Percentiles rank a stretch among this genome's conserved stretches.
Conservation (phyloP, 345 rosid genomes). For the Eucalyptus marginata region DNA sequence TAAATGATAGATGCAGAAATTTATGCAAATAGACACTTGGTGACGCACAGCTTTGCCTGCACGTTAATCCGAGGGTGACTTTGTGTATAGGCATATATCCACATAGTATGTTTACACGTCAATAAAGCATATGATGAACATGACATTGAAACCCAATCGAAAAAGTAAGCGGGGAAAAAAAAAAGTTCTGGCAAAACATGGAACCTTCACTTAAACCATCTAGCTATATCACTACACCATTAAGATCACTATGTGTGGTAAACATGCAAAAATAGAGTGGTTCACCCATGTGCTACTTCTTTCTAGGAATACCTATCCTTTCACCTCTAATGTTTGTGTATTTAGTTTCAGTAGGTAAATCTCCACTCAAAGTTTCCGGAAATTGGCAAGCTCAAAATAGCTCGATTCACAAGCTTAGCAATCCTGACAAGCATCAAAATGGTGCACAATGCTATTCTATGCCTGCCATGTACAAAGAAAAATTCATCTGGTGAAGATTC, state of each 20-base stretch:
- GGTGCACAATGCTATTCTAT: not conserved
- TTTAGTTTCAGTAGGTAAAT: not conserved
- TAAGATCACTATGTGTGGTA: not conserved
- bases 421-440: not conserved
- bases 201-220: not conserved
- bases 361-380: not conserved
- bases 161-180: not conserved
- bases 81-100: not conserved
- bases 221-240: not conserved
- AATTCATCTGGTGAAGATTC: not conserved
- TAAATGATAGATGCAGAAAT: not conserved
- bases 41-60: not conserved
- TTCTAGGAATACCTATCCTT: not conserved
- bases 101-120: not conserved
- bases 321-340: not conserved
- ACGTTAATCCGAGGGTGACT: not conserved
- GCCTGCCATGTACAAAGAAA: not conserved
- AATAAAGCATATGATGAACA: not conserved
- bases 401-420: not conserved
- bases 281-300: not conserved
- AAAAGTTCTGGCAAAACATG: not conserved
- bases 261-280: not conserved
- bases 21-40: not conserved
- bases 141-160: not conserved
- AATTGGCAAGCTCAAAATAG: not conserved